Evolutionary conservation across 768 basidiomycete species (phyloP).

Genomic region (Lanmaoa rubissima): DNA sequence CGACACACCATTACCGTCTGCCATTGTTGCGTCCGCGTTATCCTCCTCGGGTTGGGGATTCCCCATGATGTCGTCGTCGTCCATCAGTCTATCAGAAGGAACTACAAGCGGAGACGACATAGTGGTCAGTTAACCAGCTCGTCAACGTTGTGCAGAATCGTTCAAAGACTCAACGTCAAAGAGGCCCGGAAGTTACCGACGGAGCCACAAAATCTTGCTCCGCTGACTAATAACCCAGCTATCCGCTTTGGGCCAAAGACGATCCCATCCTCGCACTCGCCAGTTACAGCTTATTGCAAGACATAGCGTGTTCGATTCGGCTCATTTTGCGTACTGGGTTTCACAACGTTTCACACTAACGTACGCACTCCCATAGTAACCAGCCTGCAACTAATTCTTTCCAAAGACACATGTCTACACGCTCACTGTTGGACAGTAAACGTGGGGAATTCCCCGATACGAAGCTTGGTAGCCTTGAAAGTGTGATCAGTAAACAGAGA

Average conservation of each 20-base stretch:
- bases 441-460: neutral
- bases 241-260: neutral
- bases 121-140: conserved; percentile 29
- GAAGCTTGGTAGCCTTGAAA: neutral
- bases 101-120: conserved; percentile 58
- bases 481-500: neutral
- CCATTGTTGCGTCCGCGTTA: conserved; percentile 53
- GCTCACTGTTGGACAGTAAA: neutral
- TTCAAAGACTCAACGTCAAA: neutral
- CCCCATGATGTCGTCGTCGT: conserved; percentile 64
- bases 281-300: no score
- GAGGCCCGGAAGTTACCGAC: conserved; percentile 24
- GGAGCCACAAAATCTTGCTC: conserved; percentile 21
- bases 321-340: no score
- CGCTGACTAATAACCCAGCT: no score
- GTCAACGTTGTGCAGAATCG: conserved; percentile 5
- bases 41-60: conserved; percentile 48
- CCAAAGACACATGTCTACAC: neutral
- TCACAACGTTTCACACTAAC: neutral
- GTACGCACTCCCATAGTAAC: no score
- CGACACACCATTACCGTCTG: conserved; percentile 44
- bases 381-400: neutral
- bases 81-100: conserved; percentile 30
- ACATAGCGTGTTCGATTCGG: no score
- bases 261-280: no score